phyloP scores from a whole-genome alignment of 306 rosid species.

The Begonia peltatifolia region DNA sequence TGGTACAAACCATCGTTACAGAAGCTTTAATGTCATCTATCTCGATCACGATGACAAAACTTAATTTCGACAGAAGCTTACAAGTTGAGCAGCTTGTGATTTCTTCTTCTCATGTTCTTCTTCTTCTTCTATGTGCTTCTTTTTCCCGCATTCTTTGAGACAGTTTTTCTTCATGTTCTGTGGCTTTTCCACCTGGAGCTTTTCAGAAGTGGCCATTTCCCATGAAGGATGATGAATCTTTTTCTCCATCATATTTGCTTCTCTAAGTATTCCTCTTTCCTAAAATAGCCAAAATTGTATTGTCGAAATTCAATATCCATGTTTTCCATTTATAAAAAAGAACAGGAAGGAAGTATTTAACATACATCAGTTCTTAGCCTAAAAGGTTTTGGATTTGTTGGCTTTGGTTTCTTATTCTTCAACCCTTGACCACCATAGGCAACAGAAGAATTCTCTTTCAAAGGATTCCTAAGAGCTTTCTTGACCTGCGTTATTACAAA shows the following conservation, averaged over 20 bases:
- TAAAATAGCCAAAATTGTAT: constrained; percentile 16
- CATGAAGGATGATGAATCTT: constrained; percentile 29
- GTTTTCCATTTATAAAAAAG: background rate
- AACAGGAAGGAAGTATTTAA: constrained; percentile 10
- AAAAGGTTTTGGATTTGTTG: constrained; percentile 89
- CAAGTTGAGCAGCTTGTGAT: background rate
- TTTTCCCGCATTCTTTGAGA: constrained; percentile 5
- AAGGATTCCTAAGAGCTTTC: constrained; percentile 12
- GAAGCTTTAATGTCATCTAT: constrained; percentile 4
- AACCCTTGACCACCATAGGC: constrained; percentile 32
- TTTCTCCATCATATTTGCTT: constrained; percentile 57
- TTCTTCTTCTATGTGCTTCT: constrained; percentile 14
- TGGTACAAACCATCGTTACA: constrained; percentile 13
- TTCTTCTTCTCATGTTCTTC: constrained; percentile 22
- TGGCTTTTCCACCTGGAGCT: constrained; percentile 19
- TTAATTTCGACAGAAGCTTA: too few relatives aligned
- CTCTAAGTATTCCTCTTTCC: constrained; percentile 90
- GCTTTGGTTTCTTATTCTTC: constrained; percentile 57
- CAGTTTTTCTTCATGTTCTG: constrained; percentile 17
- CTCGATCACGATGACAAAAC: too few relatives aligned
- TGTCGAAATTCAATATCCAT: constrained; percentile 2
- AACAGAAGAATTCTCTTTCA: constrained; percentile 28
- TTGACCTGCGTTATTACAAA: constrained; percentile 20
- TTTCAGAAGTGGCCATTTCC: constrained; percentile 25
- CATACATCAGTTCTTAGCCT: constrained; percentile 91